These are phyloP conservation scores for Thuidium tamariscinum DNA, from an alignment of 225 moss, liverwort and hornwort species.

Conservation along the genomic window DNA sequence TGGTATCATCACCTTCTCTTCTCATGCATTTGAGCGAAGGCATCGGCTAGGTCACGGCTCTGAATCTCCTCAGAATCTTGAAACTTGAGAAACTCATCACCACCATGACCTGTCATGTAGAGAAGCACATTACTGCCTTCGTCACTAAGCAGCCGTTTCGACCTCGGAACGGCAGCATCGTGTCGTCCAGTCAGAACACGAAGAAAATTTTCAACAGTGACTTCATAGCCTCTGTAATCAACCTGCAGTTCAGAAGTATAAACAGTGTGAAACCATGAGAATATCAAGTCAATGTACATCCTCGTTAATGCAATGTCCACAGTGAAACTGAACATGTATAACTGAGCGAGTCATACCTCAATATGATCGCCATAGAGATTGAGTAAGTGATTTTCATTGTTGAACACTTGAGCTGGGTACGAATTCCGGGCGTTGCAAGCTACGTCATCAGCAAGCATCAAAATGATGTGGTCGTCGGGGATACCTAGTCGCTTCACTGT, in stretches of 20 bases:
- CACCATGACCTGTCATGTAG: slow-evolving; percentile 95
- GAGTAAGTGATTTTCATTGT: slow-evolving; percentile 88
- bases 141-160: slow-evolving; percentile 81
- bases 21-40: slow-evolving; percentile 92
- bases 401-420: slow-evolving; percentile 88
- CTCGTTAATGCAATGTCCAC: not conserved
- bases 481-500: slow-evolving; percentile 95
- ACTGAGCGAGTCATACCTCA: slow-evolving; percentile 36
- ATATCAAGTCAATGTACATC: not conserved
- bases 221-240: slow-evolving; percentile 95
- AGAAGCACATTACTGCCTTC: slow-evolving; percentile 84
- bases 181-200: slow-evolving; percentile 80
- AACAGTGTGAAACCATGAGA: not conserved
- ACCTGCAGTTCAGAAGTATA: slow-evolving; percentile 38
- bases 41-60: slow-evolving; percentile 86
- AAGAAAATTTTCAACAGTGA: slow-evolving; percentile 89
- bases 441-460: slow-evolving; percentile 97
- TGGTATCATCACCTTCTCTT: slow-evolving; percentile 57
- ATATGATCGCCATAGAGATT: slow-evolving; percentile 95
- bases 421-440: slow-evolving; percentile 87
- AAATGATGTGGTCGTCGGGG: slow-evolving; percentile 86
- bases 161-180: slow-evolving; percentile 81
- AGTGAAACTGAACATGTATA: not conserved
- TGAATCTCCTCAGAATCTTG: slow-evolving; percentile 98
- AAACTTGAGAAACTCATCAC: slow-evolving; percentile 91